phyloP scores from a whole-genome alignment of 1,284 basidiomycete species.

The Lentinula novae-zelandiae region DNA sequence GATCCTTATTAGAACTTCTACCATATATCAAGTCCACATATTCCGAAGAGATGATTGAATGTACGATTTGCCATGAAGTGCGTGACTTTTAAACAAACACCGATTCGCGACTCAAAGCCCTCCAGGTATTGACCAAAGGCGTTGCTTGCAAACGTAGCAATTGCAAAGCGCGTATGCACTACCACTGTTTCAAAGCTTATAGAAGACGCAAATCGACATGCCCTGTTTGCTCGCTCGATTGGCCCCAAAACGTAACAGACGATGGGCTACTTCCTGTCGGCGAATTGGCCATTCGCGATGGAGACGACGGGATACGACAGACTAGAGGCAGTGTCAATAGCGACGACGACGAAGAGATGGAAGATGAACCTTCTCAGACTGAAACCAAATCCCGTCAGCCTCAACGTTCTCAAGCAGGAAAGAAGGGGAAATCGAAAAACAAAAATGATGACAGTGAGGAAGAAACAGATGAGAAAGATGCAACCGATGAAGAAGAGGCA shows the following conservation, averaged over 20 bases:
- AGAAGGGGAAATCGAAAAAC: constrained; percentile 24
- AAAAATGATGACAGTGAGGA: constrained; percentile 22
- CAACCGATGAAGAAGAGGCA: constrained; percentile 21
- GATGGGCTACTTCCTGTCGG: constrained; percentile 51
- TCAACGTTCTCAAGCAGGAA: constrained; percentile 25
- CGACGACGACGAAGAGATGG: constrained; percentile 42
- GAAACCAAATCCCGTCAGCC: constrained; percentile 24
- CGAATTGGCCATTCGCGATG: constrained; percentile 60
- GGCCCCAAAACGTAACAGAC: constrained; percentile 46
- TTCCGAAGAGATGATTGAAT: constrained; percentile 68
- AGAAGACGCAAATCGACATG: constrained; percentile 43
- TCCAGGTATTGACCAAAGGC: constrained; percentile 65
- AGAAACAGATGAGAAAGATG: constrained; percentile 21
- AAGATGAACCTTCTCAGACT: constrained; percentile 29
- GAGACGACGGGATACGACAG: constrained; percentile 48
- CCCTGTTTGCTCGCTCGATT: constrained; percentile 53
- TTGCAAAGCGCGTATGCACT: constrained; percentile 67
- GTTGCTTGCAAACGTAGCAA: constrained; percentile 58
- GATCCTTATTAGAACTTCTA: constrained; percentile 71
- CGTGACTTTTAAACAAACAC: constrained; percentile 13
- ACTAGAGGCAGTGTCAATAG: constrained; percentile 36
- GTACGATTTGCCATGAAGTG: constrained; percentile 73
- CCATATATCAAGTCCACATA: constrained; percentile 75
- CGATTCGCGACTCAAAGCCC: not conserved
- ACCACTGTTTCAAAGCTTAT: constrained; percentile 57